Percentiles rank a stretch among this genome's conserved stretches.
Evolutionary conservation across 768 basidiomycete genomes (phyloP).

Genomic region (Galerina sulciceps): DNA sequence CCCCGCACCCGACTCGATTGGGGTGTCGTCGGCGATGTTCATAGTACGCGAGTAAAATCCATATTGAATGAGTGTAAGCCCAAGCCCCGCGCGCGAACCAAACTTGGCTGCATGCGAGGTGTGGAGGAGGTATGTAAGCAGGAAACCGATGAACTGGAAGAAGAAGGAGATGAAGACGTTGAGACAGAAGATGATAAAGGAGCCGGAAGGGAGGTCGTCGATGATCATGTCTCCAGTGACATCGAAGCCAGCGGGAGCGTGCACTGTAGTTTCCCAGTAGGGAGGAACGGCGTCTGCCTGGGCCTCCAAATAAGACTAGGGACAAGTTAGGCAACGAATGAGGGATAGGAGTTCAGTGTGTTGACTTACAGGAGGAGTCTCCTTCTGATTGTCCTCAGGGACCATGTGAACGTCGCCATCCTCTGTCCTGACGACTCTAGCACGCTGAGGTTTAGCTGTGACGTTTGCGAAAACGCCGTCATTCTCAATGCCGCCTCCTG

Average conservation of each 20-base stretch:
- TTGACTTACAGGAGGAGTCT: constrained; percentile 80
- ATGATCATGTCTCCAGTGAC: constrained; percentile 71
- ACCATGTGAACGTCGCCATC: constrained; percentile 64
- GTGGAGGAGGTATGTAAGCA: constrained; percentile 91
- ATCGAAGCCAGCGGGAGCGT: constrained; percentile 66
- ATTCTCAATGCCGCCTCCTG: constrained; percentile 79
- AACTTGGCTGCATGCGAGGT: constrained; percentile 92
- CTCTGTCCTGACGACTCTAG: constrained; percentile 48
- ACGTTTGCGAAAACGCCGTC: constrained; percentile 98
- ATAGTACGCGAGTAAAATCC: constrained; percentile 72
- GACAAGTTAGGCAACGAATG: not conserved
- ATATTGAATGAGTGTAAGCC: constrained; percentile 92
- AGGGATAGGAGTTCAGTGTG: not conserved
- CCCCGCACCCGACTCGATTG: not conserved
- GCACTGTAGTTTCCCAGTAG: constrained; percentile 97
- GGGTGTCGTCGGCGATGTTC: constrained; percentile 29
- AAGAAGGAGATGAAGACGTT: constrained; percentile 89
- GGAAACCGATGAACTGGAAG: constrained; percentile 96
- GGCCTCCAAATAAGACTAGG: constrained; percentile 83
- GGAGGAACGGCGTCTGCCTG: constrained; percentile 90
- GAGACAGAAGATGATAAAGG: constrained; percentile 70
- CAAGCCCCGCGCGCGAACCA: constrained; percentile 94
- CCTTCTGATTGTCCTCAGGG: constrained; percentile 83
- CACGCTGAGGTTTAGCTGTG: constrained; percentile 77
- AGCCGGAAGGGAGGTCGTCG: constrained; percentile 89